phyloP scores from a whole-genome alignment of 306 rosid species.

The Quercus gilva region DNA sequence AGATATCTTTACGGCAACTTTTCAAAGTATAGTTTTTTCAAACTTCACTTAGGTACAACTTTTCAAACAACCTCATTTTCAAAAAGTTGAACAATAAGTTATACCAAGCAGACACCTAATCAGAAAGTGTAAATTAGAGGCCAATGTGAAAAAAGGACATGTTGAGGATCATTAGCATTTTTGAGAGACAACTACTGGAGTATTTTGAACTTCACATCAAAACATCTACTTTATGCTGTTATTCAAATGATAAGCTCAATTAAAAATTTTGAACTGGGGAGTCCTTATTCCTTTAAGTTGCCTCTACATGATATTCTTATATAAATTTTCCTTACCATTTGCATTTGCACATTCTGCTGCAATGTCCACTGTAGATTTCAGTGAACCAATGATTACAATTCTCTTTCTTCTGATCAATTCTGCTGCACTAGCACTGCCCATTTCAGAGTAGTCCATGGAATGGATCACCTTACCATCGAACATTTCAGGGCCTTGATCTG shows the following conservation, averaged over 20 bases:
- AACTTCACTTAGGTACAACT: too few relatives aligned
- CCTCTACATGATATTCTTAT: neutral
- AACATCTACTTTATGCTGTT: neutral
- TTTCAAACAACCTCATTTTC: too few relatives aligned
- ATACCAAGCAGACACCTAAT: neutral
- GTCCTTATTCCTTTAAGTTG: neutral
- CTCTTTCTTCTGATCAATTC: constrained; percentile 40
- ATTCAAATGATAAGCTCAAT: neutral
- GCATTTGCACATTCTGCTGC: constrained; percentile 49
- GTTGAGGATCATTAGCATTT: neutral
- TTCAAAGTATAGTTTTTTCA: too few relatives aligned
- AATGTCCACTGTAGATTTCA: constrained; percentile 47
- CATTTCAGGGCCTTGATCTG: constrained; percentile 46
- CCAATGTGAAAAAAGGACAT: neutral
- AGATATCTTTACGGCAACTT: too few relatives aligned
- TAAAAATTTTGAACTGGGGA: neutral
- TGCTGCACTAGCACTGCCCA: constrained; percentile 32
- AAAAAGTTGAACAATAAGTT: too few relatives aligned
- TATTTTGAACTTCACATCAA: neutral
- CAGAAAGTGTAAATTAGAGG: neutral
- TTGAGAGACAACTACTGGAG: neutral
- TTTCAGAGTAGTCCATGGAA: constrained; percentile 48
- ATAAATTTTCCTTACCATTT: constrained; percentile 33
- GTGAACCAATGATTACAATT: constrained; percentile 39
- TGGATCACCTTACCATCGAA: constrained; percentile 53